These are phyloP conservation scores for Aureobasidium sp. DNA, from an alignment of 2,329 filamentous ascomycete genomes.

Conservation along the genomic window DNA sequence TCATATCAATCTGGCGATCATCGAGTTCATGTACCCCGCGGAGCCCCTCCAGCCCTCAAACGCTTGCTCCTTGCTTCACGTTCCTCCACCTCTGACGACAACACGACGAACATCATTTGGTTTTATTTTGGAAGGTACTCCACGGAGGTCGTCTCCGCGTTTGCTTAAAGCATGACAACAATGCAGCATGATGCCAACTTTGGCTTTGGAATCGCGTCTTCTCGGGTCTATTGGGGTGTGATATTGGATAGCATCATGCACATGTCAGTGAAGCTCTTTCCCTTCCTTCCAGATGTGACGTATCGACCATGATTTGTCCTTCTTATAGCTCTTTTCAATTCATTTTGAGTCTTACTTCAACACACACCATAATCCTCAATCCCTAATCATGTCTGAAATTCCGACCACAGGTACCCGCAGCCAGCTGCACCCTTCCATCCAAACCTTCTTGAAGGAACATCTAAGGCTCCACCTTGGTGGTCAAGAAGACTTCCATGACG, in stretches of 20 bases:
- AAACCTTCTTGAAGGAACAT: no score
- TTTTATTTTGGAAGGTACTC: not conserved
- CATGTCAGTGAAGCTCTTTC: not conserved
- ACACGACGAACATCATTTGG: not conserved
- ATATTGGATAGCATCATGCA: not conserved
- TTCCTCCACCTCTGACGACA: not conserved
- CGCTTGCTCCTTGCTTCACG: not conserved
- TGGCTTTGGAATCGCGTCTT: not conserved
- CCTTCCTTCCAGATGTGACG: not conserved
- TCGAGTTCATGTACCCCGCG: not conserved
- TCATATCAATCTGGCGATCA: not conserved
- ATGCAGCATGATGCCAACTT: not conserved
- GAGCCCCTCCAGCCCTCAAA: not conserved
- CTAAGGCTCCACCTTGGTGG: not conserved
- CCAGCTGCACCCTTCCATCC: no score
- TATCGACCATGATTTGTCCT: not conserved
- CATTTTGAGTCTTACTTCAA: no score
- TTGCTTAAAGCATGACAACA: not conserved
- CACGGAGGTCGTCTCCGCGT: not conserved
- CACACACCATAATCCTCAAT: not conserved
- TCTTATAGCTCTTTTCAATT: not conserved
- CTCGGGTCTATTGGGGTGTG: not conserved
- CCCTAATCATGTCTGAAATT: no score
- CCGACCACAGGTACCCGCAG: no score
- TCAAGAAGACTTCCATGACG: conserved; percentile 22